phyloP scores from a whole-genome alignment of 306 rosid genomes.

The Glycyrrhiza uralensis region DNA sequence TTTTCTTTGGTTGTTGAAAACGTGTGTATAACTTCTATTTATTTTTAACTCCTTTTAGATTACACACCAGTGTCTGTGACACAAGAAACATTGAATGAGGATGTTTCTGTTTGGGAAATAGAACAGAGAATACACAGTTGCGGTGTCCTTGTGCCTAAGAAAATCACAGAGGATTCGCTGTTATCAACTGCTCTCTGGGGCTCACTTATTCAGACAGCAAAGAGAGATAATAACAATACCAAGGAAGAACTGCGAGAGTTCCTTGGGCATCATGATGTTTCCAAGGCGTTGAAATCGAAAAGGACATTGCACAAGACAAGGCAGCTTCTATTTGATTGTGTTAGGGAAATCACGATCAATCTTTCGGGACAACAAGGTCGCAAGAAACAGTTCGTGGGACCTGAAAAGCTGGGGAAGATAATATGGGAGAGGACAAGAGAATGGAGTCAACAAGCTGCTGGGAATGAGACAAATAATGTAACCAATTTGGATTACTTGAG shows the following conservation, averaged over 20 bases:
- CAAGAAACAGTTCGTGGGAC: conserved; percentile 33
- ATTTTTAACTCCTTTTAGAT: not conserved
- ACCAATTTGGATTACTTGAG: conserved; percentile 35
- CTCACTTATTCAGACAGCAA: conserved; percentile 37
- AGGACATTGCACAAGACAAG: conserved; percentile 50
- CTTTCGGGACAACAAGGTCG: not conserved
- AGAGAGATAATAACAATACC: conserved; percentile 16
- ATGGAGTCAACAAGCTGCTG: conserved; percentile 35
- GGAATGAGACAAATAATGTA: conserved; percentile 32
- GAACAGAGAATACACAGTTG: conserved; percentile 27
- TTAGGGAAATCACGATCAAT: conserved; percentile 48
- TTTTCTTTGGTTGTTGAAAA: not conserved
- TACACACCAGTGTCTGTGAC: conserved; percentile 17
- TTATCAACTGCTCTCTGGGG: conserved; percentile 60
- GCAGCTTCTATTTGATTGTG: conserved; percentile 66
- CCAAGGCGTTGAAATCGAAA: conserved; percentile 47
- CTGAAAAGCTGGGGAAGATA: conserved; percentile 50
- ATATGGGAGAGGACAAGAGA: conserved; percentile 37
- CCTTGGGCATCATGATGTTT: conserved; percentile 32
- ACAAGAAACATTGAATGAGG: conserved; percentile 25
- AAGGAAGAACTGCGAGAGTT: conserved; percentile 39
- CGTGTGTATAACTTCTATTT: not conserved
- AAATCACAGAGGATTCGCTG: conserved; percentile 47
- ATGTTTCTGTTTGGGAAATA: conserved; percentile 16
- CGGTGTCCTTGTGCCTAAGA: conserved; percentile 34